Evolutionary conservation across 345 rosid genomes (phyloP), one percentile per base, ranked within the genome.

Genomic region (Geranium rotundifolium): DNA sequence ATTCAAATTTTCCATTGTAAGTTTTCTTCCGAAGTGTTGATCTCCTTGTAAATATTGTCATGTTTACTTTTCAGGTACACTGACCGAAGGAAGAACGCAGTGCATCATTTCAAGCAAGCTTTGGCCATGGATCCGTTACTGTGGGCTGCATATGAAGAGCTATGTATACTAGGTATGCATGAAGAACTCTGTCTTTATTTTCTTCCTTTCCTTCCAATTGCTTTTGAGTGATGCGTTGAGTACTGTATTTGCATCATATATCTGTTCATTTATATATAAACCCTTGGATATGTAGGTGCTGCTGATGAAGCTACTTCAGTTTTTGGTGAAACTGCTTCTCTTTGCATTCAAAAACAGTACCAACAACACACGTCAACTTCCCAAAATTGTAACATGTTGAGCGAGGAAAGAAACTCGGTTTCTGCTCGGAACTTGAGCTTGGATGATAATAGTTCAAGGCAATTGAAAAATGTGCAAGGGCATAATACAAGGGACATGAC

Each of bases 121-220:
- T 82, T 90, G 80, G 74, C 90, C 27, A 66, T 86, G 56, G 97
- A 90, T 83, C 99, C 99, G 63, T 79, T 93, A 67, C 80, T 86
- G 63, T 93, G 99, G 99, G 82, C 84, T 60, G 97, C 99, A 58
- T 93, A 86, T 58, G 97, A 93, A 74, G 97, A 93, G 74, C 79
- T 93, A 58, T 90, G 99, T 71, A 63, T 81, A 55, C 75, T 93
- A 88, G 99, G 99, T 93, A 10, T 71, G 80, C 70, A 58, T 13
- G 63, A 54, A 61, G 67, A 67, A 50, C 20, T 2, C 37, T 31
- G 37, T 31, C 3, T 31, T 7, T 7, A 15, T 29, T 37, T 59
- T 56, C 29, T 7, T 19, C 56, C 61, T 63, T 63, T 62, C 30
- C 31, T 31, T 1, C 27, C 34, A 64, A n/a, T 15, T 65, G 41